These are phyloP conservation scores for Tetrastigma voinierianum DNA, from an alignment of 164 flowering plant genomes.

Conservation along the genomic window DNA sequence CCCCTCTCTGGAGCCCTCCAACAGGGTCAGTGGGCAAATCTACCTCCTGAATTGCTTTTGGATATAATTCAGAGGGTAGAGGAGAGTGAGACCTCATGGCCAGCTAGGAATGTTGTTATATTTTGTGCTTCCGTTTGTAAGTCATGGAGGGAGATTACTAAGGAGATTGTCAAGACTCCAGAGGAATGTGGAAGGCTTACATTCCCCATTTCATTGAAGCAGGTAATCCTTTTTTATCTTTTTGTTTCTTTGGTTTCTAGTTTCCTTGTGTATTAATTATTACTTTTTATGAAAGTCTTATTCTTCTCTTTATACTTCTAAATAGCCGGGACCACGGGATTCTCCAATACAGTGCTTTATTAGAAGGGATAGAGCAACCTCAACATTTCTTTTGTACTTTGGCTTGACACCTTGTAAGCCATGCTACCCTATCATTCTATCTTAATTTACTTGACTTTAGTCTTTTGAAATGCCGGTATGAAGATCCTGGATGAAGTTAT, in stretches of 20 bases:
- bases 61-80: constrained; percentile 72
- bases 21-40: constrained; percentile 64
- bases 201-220: constrained; percentile 78
- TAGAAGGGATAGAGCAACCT: constrained; percentile 66
- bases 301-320: constrained; percentile 1
- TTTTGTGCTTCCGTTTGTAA: constrained; percentile 69
- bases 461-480: not conserved
- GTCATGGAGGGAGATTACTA: constrained; percentile 72
- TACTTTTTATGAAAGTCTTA: not conserved
- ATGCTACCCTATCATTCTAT: not conserved
- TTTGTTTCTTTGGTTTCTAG: not conserved
- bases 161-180: constrained; percentile 62
- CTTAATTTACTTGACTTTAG: not conserved
- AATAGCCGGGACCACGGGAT: constrained; percentile 70
- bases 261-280: not conserved
- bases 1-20: constrained; percentile 25
- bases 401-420: constrained; percentile 73
- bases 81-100: constrained; percentile 76
- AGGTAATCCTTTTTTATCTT: constrained; percentile 35
- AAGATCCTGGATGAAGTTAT: not conserved
- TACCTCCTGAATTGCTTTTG: constrained; percentile 69
- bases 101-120: constrained; percentile 56
- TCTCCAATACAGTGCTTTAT: constrained; percentile 81
- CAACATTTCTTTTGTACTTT: constrained; percentile 62
- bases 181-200: constrained; percentile 72